phyloP scores from a whole-genome alignment of 2,329 filamentous ascomycete genomes.

The Aschersonia sp. region DNA sequence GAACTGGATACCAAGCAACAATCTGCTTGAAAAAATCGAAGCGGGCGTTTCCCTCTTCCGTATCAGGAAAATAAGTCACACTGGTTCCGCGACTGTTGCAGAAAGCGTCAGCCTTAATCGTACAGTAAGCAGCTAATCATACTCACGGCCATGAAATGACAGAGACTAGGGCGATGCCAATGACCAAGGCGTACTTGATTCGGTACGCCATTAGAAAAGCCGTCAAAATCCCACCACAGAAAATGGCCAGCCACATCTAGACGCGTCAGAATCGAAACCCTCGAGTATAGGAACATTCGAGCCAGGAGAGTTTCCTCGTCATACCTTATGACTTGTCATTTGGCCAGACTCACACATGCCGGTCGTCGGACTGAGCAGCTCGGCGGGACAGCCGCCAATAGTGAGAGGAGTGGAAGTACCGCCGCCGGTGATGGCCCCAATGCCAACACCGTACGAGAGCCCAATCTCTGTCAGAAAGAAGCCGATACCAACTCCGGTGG shows the following conservation, averaged over 20 bases:
- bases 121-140: background rate
- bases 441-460: constrained; percentile 65
- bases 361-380: constrained; percentile 30
- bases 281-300: too few species aligned
- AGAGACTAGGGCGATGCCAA: constrained; percentile 57
- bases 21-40: constrained; percentile 63
- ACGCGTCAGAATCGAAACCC: constrained; percentile 1
- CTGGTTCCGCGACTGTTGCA: constrained; percentile 41
- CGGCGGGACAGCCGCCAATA: constrained; percentile 55
- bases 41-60: constrained; percentile 42
- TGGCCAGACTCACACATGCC: constrained; percentile 43
- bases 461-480: constrained; percentile 50
- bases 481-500: constrained; percentile 50
- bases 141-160: constrained; percentile 61
- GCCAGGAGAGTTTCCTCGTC: constrained; percentile 4
- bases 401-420: constrained; percentile 52
- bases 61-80: constrained; percentile 61
- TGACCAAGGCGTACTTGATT: constrained; percentile 60
- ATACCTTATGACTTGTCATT: constrained; percentile 62
- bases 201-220: constrained; percentile 68
- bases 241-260: constrained; percentile 73
- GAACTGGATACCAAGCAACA: constrained; percentile 56
- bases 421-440: constrained; percentile 66
- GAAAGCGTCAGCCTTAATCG: background rate
- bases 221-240: constrained; percentile 65